Evolutionary conservation across 805 yeast species (phyloP), one percentile per base, ranked within the genome.

Genomic region (Metschnikowia gelsemii): DNA sequence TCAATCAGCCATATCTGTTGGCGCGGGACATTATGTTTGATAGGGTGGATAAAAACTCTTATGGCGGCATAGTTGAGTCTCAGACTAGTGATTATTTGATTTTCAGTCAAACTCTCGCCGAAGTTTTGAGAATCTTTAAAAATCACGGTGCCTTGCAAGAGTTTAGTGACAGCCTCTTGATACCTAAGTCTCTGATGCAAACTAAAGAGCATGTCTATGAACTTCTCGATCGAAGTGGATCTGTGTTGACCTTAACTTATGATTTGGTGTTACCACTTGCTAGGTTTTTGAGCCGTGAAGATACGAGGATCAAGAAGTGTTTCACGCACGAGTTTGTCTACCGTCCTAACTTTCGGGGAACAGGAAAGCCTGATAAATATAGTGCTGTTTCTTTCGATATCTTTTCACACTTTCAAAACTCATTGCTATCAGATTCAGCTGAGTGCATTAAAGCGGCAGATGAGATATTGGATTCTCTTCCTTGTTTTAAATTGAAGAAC

Each of bases 241-340:
- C 89, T 0, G 91, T 93, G 3, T 66, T 93, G 24, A 96, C 90
- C 51, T 64, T 93, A 24, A 95, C 96, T 2, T 89, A 85, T 57
- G 99, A 93, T 59, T 70, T 90, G 47, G 86, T 95, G 0, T 67
- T 90, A 24, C 98, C 99, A 0, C 78, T 85, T 69, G 99, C 99
- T 0, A 71, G 98, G 50, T 72, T 80, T 36, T 61, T 93, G 23
- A 89, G 96, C 2, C 78, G 84, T 41, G 68, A 71, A n/a, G 73
- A 72, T 14, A 49, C 72, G 2, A 54, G 61, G 1, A 68, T 79
- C 2, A 66, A 75, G 2, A 90, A 91, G 59, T 68, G 84, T 13
- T 91, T 70, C 59, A 71, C 95, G 21, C 78, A 84, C 47, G 95
- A 87, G 37, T 79, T 80, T 52, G 98, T 93, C 1, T 93, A 80